A percentile compares a stretch with the other conserved stretches of the same genome.
Evolutionary conservation across 2,329 filamentous ascomycete genomes (phyloP).

Genomic region (Lasiodiplodia sp.): DNA sequence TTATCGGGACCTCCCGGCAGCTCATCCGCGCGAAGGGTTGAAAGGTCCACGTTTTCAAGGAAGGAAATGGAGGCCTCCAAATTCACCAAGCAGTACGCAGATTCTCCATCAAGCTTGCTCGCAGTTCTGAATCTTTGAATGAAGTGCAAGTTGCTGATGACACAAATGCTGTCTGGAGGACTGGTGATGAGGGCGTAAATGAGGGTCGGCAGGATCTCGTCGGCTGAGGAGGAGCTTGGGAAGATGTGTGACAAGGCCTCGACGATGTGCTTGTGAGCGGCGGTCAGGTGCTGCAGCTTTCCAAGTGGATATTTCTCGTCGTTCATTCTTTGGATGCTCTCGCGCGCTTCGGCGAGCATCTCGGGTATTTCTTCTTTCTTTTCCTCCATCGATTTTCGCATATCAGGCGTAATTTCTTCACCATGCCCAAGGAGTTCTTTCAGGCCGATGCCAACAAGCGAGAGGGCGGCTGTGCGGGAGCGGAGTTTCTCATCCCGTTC

Average conservation of each 20-base stretch:
- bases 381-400: slow-evolving; percentile 62
- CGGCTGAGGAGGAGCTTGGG: slow-evolving; percentile 82
- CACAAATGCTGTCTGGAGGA: slow-evolving; percentile 82
- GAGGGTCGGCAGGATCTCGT: slow-evolving; percentile 95
- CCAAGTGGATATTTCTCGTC: slow-evolving; percentile 86
- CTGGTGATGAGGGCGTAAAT: slow-evolving; percentile 96
- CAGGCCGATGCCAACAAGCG: slow-evolving; percentile 88
- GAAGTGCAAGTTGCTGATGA: slow-evolving; percentile 94
- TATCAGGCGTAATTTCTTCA: slow-evolving; percentile 62
- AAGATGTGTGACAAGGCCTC: slow-evolving; percentile 76
- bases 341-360: slow-evolving; percentile 72
- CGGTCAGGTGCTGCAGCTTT: slow-evolving; percentile 87
- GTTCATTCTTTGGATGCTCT: slow-evolving; percentile 80
- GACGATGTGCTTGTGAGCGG: slow-evolving; percentile 91
- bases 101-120: slow-evolving; percentile 87
- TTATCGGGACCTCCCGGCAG: slow-evolving; percentile 72
- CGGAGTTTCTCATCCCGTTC: slow-evolving; percentile 92
- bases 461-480: slow-evolving; percentile 89
- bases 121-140: slow-evolving; percentile 90
- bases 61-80: slow-evolving; percentile 95
- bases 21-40: slow-evolving; percentile 84
- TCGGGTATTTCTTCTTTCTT: slow-evolving; percentile 71
- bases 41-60: slow-evolving; percentile 91
- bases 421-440: slow-evolving; percentile 73
- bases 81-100: slow-evolving; percentile 95